phyloP scores from a whole-genome alignment of 768 basidiomycete species.

The Naganishia vishniacii region DNA sequence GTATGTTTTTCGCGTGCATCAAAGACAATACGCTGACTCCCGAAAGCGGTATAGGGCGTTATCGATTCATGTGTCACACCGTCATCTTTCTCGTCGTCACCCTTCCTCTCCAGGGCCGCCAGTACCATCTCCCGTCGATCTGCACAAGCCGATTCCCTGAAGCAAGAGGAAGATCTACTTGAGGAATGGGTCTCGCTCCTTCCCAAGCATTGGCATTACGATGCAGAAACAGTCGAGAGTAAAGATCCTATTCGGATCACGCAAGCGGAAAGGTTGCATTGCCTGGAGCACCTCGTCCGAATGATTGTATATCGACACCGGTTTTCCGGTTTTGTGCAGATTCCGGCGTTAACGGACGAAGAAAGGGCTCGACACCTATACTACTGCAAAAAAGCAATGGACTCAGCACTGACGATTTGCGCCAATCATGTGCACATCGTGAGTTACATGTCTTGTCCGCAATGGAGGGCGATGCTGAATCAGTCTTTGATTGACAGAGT shows the following conservation, averaged over 20 bases:
- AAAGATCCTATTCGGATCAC: constrained; percentile 84
- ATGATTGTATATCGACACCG: constrained; percentile 85
- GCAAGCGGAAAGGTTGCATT: constrained; percentile 78
- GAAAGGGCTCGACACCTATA: constrained; percentile 56
- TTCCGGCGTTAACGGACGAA: constrained; percentile 52
- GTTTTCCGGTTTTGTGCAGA: constrained; percentile 51
- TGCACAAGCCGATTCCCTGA: constrained; percentile 40
- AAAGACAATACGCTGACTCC: too few relatives aligned
- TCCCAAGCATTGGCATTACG: constrained; percentile 73
- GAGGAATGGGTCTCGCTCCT: constrained; percentile 71
- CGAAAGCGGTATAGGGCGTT: constrained; percentile 56
- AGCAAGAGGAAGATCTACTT: constrained; percentile 71
- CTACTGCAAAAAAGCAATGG: constrained; percentile 59
- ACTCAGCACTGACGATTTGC: constrained; percentile 73
- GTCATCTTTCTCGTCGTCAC: constrained; percentile 63
- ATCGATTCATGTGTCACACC: constrained; percentile 63
- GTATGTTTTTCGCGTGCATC: constrained; percentile 16
- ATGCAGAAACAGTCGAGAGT: constrained; percentile 70
- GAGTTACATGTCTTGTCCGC: constrained; percentile 37
- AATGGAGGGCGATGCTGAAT: background rate
- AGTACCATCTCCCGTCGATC: constrained; percentile 59
- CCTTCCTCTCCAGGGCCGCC: constrained; percentile 72
- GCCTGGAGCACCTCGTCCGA: constrained; percentile 77
- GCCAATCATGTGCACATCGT: constrained; percentile 77
- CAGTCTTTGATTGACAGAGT: constrained; percentile 32